phyloP scores from a whole-genome alignment of 352 stramenopile genomes.

The Pythium pyrilobum region DNA sequence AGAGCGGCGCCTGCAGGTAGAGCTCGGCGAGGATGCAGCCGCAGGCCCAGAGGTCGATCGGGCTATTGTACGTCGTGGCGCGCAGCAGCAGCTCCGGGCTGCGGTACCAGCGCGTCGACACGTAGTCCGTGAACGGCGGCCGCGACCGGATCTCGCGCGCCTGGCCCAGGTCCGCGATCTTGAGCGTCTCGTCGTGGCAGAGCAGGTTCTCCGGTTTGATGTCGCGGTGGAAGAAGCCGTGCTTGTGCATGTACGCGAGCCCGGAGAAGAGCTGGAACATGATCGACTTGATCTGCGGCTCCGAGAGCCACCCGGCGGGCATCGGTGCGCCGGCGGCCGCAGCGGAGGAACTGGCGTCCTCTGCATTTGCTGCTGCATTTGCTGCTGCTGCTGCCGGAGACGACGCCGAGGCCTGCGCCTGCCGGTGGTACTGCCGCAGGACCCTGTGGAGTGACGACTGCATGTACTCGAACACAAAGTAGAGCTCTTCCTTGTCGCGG shows the following conservation, averaged over 20 bases:
- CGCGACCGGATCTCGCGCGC: slow-evolving; percentile 67
- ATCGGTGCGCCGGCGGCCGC: background rate
- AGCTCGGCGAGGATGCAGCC: slow-evolving; percentile 83
- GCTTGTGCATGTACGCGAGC: slow-evolving; percentile 78
- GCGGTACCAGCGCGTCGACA: slow-evolving; percentile 78
- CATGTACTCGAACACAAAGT: slow-evolving; percentile 89
- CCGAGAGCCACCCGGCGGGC: slow-evolving; percentile 34
- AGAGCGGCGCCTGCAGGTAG: slow-evolving; percentile 58
- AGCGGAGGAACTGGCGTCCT: background rate
- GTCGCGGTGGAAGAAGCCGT: slow-evolving; percentile 79
- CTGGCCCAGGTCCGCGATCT: slow-evolving; percentile 71
- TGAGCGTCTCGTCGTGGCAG: slow-evolving; percentile 55
- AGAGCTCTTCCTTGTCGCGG: slow-evolving; percentile 81
- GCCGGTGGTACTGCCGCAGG: slow-evolving; percentile 34
- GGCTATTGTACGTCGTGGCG: slow-evolving; percentile 67
- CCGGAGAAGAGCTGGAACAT: slow-evolving; percentile 78
- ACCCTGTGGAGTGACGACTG: slow-evolving; percentile 74
- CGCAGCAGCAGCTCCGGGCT: slow-evolving; percentile 64
- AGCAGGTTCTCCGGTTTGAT: slow-evolving; percentile 81
- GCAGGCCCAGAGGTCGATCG: slow-evolving; percentile 80
- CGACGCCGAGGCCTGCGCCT: background rate
- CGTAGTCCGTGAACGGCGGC: slow-evolving; percentile 69
- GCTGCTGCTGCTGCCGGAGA: background rate
- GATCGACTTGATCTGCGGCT: slow-evolving; percentile 64
- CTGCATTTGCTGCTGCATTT: background rate